Base-by-base conservation (phyloP, 768 basidiomycete species). In the Rhizopogon vesiculosus region DNA sequence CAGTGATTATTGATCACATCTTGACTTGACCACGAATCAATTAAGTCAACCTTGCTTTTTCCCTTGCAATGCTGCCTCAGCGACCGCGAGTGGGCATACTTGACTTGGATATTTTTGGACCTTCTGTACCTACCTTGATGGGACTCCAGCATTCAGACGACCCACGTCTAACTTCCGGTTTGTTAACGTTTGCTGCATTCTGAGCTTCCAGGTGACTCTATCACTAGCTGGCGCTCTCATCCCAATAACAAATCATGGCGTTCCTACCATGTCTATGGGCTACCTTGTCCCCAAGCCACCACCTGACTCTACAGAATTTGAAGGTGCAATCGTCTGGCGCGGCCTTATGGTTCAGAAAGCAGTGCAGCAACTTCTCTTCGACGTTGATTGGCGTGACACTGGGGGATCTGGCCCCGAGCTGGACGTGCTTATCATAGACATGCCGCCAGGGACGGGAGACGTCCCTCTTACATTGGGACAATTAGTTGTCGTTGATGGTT, bases 261-360 rank as follows among this genome's bases (percentile, higher is more conserved):
- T 98, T 2, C 87, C 90, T 15, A 91, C 89, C 62, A 98, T 98
- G 96, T 97, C 94, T 1, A 97, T 99, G 84, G 96, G 94, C 3
- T 99, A 93, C 68, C 81, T 99, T 12, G 79, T 98, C 13, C 87
- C 90, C 1, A 72, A 74, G 54, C 64, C 77, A 1, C 61, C 74
- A 33, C 76, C 79, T 7, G 73, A 74, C 29, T 74, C 74, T 42
- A 74, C 80, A 3, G 78, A 78, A 53, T 78, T 78, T 38, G 92
- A 95, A 65, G 84, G 85, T 0, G 86, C 94, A 0, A 79, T 98
- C 33, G 91, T 96, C 31, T 99, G 96, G 96, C 81, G 96, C 25
- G 96, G 96, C 2, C 80, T 97, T 19, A 98, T 98, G 96, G 96
- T 98, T 1, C 94, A 96, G 73, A 98, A 98, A 66, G 94, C 95